phyloP scores from a whole-genome alignment of 306 rosid species.

The Boehmeria nivea region DNA sequence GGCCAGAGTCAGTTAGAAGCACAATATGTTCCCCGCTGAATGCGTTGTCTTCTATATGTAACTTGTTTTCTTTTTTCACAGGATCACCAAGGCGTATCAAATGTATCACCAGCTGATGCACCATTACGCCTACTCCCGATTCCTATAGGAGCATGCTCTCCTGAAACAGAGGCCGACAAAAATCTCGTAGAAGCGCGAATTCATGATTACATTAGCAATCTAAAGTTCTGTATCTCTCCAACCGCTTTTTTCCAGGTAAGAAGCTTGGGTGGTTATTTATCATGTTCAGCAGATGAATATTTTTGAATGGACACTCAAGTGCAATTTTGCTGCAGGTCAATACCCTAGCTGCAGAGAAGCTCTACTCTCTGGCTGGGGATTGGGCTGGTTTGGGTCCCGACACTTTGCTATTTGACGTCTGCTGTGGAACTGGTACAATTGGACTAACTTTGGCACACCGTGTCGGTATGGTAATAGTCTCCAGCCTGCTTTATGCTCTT shows the following conservation, averaged over 20 bases:
- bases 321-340: constrained; percentile 59
- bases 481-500: constrained; percentile 5
- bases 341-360: constrained; percentile 93
- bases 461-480: constrained; percentile 93
- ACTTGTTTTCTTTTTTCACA: constrained; percentile 13
- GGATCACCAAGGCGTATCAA: constrained; percentile 97
- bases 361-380: constrained; percentile 93
- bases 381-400: constrained; percentile 93
- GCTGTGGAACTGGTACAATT: constrained; percentile 98
- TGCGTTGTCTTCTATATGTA: neutral
- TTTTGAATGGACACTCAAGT: neutral
- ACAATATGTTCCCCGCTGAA: no score
- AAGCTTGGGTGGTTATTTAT: constrained; percentile 15
- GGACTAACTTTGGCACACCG: constrained; percentile 93
- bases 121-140: constrained; percentile 51
- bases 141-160: constrained; percentile 29
- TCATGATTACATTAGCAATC: constrained; percentile 77
- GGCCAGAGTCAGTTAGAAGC: no score
- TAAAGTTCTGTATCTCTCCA: constrained; percentile 81
- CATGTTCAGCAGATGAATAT: constrained; percentile 4
- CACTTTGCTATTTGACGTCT: constrained; percentile 85
- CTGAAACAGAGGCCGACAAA: constrained; percentile 30
- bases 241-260: constrained; percentile 93
- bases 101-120: constrained; percentile 79
- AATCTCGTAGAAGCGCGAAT: constrained; percentile 53